Conservation (phyloP, 225 moss, liverwort and hornwort species). For the Pseudisothecium myosuroides region DNA sequence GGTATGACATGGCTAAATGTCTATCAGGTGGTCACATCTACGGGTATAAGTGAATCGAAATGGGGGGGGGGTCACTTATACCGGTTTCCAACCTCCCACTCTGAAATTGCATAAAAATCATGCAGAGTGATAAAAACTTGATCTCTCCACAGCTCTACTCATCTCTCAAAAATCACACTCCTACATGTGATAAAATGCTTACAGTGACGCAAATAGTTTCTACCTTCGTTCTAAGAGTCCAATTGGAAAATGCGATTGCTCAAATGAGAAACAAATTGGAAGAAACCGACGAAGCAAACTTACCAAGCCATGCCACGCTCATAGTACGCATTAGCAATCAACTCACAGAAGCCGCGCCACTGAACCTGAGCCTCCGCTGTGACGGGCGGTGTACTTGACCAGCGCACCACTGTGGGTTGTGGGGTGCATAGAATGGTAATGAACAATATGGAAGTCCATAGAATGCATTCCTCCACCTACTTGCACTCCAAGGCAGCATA, state of each 20-base stretch:
- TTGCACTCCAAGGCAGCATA: not conserved
- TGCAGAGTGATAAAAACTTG: not conserved
- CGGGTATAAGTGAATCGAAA: not conserved
- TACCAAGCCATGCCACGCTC: slow-evolving; percentile 42
- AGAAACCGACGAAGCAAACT: not conserved
- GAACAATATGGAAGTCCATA: slow-evolving; percentile 53
- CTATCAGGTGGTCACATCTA: not conserved
- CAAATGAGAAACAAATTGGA: not conserved
- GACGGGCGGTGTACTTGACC: slow-evolving; percentile 53
- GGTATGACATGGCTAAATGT: not conserved
- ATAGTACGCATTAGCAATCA: slow-evolving; percentile 85
- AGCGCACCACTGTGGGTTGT: slow-evolving; percentile 46
- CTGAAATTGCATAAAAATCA: not conserved
- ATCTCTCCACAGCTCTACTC: not conserved
- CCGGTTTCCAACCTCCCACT: not conserved
- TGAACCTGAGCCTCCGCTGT: slow-evolving; percentile 53
- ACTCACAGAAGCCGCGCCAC: slow-evolving; percentile 77
- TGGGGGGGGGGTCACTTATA: not conserved
- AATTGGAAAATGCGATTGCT: not conserved
- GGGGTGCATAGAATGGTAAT: slow-evolving; percentile 58
- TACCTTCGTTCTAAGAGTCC: not conserved
- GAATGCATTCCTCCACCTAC: slow-evolving; percentile 52
- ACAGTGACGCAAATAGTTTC: not conserved
- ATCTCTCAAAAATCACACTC: not conserved
- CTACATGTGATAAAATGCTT: not conserved